Percentiles rank a stretch among this genome's conserved stretches.
These are phyloP conservation scores for Diaporthe ampelina DNA, from an alignment of 2,329 filamentous ascomycete species.

Conservation along the genomic window DNA sequence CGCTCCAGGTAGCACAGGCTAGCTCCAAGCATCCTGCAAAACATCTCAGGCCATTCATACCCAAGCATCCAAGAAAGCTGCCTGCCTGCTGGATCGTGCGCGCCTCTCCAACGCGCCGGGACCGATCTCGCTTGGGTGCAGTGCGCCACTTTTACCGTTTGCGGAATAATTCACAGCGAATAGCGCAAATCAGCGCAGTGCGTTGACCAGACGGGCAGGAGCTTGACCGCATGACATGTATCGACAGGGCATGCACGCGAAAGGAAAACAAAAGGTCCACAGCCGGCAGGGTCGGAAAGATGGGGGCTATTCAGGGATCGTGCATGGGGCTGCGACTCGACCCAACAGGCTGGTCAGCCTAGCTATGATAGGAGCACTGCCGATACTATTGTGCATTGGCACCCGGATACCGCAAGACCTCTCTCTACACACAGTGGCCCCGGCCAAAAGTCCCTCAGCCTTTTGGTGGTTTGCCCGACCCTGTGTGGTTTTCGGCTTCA, in stretches of 20 bases:
- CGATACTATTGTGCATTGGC: conserved; percentile 16
- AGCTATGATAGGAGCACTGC: conserved; percentile 8
- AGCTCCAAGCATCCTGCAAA: background rate
- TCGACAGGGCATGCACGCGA: conserved; percentile 14
- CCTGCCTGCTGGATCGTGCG: conserved; percentile 13
- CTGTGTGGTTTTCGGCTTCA: background rate
- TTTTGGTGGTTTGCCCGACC: too few species aligned
- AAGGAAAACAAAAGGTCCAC: background rate
- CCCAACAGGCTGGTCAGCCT: conserved; percentile 20
- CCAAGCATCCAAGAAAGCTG: background rate
- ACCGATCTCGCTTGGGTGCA: conserved; percentile 27
- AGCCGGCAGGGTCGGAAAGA: conserved; percentile 3
- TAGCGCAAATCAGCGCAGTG: conserved; percentile 2
- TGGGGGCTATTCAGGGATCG: conserved; percentile 8
- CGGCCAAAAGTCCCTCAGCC: background rate
- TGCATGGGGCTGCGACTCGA: conserved; percentile 14
- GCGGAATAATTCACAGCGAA: background rate
- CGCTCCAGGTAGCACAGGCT: background rate
- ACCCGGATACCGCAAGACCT: background rate
- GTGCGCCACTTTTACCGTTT: conserved; percentile 1
- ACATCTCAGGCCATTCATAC: background rate
- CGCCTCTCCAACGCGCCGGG: conserved; percentile 7
- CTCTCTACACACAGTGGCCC: background rate
- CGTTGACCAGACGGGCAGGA: background rate
- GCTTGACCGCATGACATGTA: conserved; percentile 14